Conservation (phyloP, 1,284 basidiomycete genomes). For the Ganoderma sinense region DNA sequence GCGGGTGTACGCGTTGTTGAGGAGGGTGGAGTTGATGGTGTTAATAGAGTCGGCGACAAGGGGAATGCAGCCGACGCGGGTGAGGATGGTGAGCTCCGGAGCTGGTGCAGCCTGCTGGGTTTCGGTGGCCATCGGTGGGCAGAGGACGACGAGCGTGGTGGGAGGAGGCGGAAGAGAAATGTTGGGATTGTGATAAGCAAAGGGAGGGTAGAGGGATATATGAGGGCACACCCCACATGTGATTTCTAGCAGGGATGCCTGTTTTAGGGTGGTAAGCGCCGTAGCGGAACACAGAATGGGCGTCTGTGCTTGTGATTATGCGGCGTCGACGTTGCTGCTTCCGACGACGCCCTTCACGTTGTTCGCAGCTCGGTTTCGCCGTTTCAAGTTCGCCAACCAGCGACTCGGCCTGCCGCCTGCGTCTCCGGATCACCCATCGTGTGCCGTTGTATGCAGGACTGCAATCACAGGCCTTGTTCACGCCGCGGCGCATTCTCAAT, state of each 20-base stretch:
- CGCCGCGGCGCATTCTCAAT: neutral
- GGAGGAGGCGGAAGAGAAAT: constrained; percentile 17
- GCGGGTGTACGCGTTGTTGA: constrained; percentile 65
- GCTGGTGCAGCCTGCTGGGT: constrained; percentile 42
- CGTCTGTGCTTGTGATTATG: constrained; percentile 1
- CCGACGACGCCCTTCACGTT: neutral
- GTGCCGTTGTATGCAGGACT: neutral
- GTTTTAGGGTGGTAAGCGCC: neutral
- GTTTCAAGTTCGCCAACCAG: neutral
- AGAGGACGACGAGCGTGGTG: constrained; percentile 6
- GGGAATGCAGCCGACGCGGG: constrained; percentile 73
- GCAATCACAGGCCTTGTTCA: constrained; percentile 21
- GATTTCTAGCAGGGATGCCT: constrained; percentile 23
- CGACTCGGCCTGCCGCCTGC: neutral
- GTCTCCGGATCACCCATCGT: neutral
- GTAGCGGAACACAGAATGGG: neutral
- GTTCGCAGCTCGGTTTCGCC: neutral
- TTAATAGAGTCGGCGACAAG: constrained; percentile 68
- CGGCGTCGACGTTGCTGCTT: neutral
- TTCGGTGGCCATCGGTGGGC: constrained; percentile 48
- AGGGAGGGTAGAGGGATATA: constrained; percentile 24
- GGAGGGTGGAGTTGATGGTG: constrained; percentile 65
- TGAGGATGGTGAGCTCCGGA: constrained; percentile 67
- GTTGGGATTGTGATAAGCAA: constrained; percentile 24
- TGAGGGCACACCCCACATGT: constrained; percentile 31